Base-by-base conservation (phyloP, 441 rosid species). In the Jatropha multifida region DNA sequence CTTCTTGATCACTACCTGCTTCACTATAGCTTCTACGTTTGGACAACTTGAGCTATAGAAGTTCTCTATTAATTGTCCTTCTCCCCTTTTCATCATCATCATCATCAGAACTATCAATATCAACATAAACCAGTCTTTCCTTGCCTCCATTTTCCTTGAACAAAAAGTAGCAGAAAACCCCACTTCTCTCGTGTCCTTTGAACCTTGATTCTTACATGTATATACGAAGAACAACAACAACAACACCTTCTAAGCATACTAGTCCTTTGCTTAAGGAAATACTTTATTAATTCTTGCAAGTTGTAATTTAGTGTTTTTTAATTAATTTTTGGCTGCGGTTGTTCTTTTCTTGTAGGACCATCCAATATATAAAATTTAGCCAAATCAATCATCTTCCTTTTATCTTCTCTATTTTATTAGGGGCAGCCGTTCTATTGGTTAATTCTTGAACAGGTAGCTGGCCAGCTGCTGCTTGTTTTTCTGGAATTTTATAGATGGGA, bases 61-160 rank as follows among this genome's bases (percentile, higher is more conserved):
- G 52, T 85, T 85, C 75, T 87, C 90, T 7, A 37, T 40, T 44
- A 94, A 69, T 26, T 88, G 84, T 51, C 84, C 90, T 59, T 87
- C 80, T 71, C 85, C 86, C 18, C 61, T 62, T 52, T 59, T 72
- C 17, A 18, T 15, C 51, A 51, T 26, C 44, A 26, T 40, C 66
- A 83, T 41, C 13, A 78, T 14, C 6, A 37, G 38, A 26, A 84
- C 62, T 73, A 75, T 1, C 11, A 76, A 8, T 77, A 74, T 7
- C 55, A 73, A 0, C 77, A 81, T 3, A 73, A 59, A 52, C 70
- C 68, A 42, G 9, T 56, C 65, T 69, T 42, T 73, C 51, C 51
- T 12, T 38, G 44, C 60, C 79, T 80, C 81, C 82, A 77, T 82
- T 65, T 58, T 49, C 67, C 23, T 55, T 32, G 2, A 32, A 32